phyloP scores from a whole-genome alignment of 2,329 filamentous ascomycete genomes.

The Sarocladium strictum region DNA sequence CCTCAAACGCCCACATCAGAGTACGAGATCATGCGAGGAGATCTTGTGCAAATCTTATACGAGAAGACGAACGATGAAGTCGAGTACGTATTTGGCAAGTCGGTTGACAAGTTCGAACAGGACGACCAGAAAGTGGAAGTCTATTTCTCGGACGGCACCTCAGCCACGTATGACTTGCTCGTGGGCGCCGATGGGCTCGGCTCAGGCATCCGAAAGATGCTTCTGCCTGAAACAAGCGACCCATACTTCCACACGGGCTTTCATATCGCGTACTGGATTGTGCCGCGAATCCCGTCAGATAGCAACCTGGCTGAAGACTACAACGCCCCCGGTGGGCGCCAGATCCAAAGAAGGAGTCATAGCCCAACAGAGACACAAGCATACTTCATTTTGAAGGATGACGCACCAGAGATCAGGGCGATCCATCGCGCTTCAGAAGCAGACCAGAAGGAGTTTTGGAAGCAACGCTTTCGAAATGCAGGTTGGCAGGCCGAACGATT shows the following conservation, averaged over 20 bases:
- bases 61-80: conserved; percentile 25
- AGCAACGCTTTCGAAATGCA: conserved; percentile 25
- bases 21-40: conserved; percentile 52
- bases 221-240: conserved; percentile 18
- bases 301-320: conserved; percentile 24
- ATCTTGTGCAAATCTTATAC: conserved; percentile 44
- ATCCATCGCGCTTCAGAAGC: conserved; percentile 9
- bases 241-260: conserved; percentile 24
- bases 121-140: conserved; percentile 23
- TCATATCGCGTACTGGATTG: conserved; percentile 24
- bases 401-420: conserved; percentile 14
- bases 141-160: conserved; percentile 37
- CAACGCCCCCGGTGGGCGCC: conserved; percentile 21
- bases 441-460: conserved; percentile 28
- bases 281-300: conserved; percentile 18
- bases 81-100: conserved; percentile 23
- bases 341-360: conserved; percentile 27
- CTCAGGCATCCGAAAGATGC: conserved; percentile 14
- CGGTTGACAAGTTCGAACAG: conserved; percentile 23
- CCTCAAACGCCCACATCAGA: conserved; percentile 42
- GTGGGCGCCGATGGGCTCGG: conserved; percentile 47
- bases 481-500: conserved; percentile 34
- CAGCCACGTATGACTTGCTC: conserved; percentile 41
- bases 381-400: conserved; percentile 24
- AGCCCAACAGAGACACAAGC: conserved; percentile 21